phyloP scores from a whole-genome alignment of 2,329 filamentous ascomycete species.

The Pyricularia pennisetigena region DNA sequence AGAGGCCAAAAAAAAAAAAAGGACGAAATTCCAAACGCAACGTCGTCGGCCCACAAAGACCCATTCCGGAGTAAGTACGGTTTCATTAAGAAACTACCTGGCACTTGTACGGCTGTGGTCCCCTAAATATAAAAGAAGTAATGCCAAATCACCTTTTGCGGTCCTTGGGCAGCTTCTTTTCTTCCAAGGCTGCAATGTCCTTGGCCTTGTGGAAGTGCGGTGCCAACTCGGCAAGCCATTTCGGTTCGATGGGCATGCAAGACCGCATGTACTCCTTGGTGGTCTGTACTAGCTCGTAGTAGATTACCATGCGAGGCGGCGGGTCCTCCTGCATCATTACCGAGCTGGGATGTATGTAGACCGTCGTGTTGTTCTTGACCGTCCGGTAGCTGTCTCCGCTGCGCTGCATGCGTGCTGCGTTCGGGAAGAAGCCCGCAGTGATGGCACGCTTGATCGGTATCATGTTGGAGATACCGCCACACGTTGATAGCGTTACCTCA shows the following conservation, averaged over 20 bases:
- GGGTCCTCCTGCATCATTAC: conserved; percentile 73
- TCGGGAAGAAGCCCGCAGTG: conserved; percentile 88
- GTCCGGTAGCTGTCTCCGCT: conserved; percentile 84
- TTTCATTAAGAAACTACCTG: not conserved
- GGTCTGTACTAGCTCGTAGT: conserved; percentile 73
- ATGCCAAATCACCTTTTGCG: not conserved
- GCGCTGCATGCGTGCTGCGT: conserved; percentile 74
- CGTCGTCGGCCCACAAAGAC: not conserved
- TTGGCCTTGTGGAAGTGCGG: conserved; percentile 93
- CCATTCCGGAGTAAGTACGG: not conserved
- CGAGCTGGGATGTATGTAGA: conserved; percentile 84
- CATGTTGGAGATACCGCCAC: conserved; percentile 56
- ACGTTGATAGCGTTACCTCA: conserved; percentile 64
- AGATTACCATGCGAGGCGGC: conserved; percentile 71
- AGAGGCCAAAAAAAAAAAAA: not conserved
- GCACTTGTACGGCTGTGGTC: not conserved
- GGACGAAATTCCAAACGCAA: not conserved
- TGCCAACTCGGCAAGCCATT: conserved; percentile 82
- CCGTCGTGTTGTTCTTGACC: conserved; percentile 79
- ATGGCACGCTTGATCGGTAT: conserved; percentile 78
- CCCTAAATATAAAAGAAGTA: not conserved
- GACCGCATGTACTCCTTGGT: conserved; percentile 89
- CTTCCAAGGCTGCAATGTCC: conserved; percentile 74
- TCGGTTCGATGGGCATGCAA: conserved; percentile 72
- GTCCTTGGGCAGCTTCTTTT: conserved; percentile 49